These are phyloP conservation scores for Rhytidiadelphus loreus DNA, from an alignment of 225 moss, liverwort and hornwort genomes.

Conservation along the genomic window DNA sequence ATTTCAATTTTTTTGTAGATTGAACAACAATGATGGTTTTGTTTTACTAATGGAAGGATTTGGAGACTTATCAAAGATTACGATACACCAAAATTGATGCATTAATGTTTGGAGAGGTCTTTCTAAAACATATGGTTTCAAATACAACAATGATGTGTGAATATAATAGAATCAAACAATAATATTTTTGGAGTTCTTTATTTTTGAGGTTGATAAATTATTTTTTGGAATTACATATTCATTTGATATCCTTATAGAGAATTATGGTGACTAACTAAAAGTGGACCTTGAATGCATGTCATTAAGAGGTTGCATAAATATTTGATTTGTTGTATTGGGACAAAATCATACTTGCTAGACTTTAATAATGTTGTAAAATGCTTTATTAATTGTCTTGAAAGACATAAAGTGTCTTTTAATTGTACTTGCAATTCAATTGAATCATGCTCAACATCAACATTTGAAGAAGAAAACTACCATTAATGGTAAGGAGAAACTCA, in stretches of 20 bases:
- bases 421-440: neutral
- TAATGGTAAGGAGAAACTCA: fast-evolving
- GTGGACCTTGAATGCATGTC: neutral
- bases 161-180: neutral
- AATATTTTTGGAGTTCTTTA: neutral
- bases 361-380: neutral
- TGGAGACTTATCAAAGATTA: neutral
- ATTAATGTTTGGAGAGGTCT: neutral
- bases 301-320: neutral
- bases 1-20: fast-evolving
- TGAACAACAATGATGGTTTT: neutral
- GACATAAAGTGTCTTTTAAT: neutral
- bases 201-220: neutral
- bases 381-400: too few relatives aligned
- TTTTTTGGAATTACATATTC: neutral
- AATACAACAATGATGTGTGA: neutral
- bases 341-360: neutral
- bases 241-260: too few relatives aligned
- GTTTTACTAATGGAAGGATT: neutral
- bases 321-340: neutral
- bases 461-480: neutral
- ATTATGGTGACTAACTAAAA: neutral
- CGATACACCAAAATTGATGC: neutral
- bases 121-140: neutral
- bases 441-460: neutral